Conservation (phyloP, 2,329 filamentous ascomycete genomes). For the Penicillium sp. region DNA sequence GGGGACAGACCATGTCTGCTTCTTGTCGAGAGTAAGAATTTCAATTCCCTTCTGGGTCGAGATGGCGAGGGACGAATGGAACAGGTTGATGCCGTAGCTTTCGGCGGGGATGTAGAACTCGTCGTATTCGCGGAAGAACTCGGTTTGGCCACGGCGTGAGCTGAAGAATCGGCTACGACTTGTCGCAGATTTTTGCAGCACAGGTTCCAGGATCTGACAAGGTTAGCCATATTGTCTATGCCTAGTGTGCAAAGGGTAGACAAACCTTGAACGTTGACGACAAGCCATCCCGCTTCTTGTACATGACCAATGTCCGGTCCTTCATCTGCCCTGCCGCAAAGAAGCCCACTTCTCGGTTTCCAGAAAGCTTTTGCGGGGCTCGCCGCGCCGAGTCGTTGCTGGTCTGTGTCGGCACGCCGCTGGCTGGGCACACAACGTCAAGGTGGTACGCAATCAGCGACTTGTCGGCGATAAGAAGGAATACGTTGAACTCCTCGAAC, state of each 20-base stretch:
- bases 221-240: neutral
- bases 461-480: conserved; percentile 89
- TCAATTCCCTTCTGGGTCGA: conserved; percentile 92
- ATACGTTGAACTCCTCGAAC: conserved; percentile 92
- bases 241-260: neutral
- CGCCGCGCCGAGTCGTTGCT: conserved; percentile 74
- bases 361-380: conserved; percentile 88
- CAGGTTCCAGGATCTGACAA: conserved; percentile 75
- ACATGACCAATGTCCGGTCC: conserved; percentile 90
- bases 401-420: conserved; percentile 55
- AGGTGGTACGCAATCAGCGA: conserved; percentile 91
- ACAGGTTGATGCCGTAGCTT: conserved; percentile 93
- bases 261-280: conserved; percentile 83
- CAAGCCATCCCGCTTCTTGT: conserved; percentile 92
- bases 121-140: conserved; percentile 97
- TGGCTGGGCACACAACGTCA: conserved; percentile 72
- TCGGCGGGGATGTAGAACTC: conserved; percentile 98
- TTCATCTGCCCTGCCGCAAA: conserved; percentile 98
- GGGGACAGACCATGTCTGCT: conserved; percentile 91
- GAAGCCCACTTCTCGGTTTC: conserved; percentile 91
- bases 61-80: conserved; percentile 91
- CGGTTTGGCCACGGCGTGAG: conserved; percentile 73
- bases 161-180: conserved; percentile 73
- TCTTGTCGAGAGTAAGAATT: conserved; percentile 95
- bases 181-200: conserved; percentile 89